Base-by-base conservation (phyloP, 257 asterid species). In the Mitragyna speciosa region DNA sequence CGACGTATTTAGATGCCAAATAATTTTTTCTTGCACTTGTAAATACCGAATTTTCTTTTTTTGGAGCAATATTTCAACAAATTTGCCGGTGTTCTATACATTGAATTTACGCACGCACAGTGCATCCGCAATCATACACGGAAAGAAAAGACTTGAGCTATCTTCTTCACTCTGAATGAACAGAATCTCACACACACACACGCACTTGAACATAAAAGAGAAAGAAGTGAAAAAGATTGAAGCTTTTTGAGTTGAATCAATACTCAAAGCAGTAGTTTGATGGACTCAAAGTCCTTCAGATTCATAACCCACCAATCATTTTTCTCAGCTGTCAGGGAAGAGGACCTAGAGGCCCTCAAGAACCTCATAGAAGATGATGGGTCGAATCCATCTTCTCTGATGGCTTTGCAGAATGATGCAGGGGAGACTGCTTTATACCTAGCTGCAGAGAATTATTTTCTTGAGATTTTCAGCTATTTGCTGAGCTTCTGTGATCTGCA, bases 301-400 rank as follows among this genome's bases (percentile, higher is more conserved):
- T 89, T 93, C 90, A 87, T 95, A 83, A 80, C 88, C 96, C 97
- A 90, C 89, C 99, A 95, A 85, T 94, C 97, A 48, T 93, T 95
- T 71, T 92, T 93, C 88, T 6, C 86, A 2, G 95, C 95, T 51
- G 94, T 89, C 28, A 90, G 96, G 87, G 92, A 96, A 47, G 90
- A 89, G 59, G 98, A 95, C 82, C 84, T 93, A 39, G 89, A 87
- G 30, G 79, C 95, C 31, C 79, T 95, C 77, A 91, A 83, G 86
- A 86, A 39, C 36, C 79, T 91, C 78, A 74, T 92, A 77, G 70
- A 88, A 72, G 84, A 81, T 80, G 97, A 91, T 79, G 94, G 91
- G 81, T 84, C 91, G 33, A 93, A 92, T 86, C 90, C 92, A 30
- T 82, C 89, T 76, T 83, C 92, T 49, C 73, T 91, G 75, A 77